Conservation (phyloP, 208 protist genomes). For the Leishmania amazonensis region DNA sequence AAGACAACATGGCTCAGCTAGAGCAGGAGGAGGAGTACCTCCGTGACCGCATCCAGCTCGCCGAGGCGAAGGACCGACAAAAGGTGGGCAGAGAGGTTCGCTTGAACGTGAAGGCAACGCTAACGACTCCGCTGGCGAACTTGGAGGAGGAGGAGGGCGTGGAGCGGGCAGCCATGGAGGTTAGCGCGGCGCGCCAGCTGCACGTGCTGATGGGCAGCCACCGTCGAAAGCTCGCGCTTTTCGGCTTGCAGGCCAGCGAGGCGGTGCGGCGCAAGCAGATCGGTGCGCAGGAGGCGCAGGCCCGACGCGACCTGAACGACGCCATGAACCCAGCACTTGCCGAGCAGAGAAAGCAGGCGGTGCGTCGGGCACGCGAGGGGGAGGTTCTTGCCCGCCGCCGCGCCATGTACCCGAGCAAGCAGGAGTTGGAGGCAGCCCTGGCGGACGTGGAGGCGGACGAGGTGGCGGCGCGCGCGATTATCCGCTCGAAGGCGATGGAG, state of each 20-base stretch:
- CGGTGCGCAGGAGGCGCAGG: constrained; percentile 42
- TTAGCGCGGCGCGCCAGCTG: constrained; percentile 64
- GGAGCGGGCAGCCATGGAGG: constrained; percentile 59
- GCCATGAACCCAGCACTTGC: constrained; percentile 47
- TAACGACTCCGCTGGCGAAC: constrained; percentile 15
- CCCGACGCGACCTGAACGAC: constrained; percentile 41
- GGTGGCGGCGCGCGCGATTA: constrained; percentile 48
- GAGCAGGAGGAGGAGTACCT: constrained; percentile 51
- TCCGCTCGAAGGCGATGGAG: constrained; percentile 62
- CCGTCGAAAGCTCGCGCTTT: constrained; percentile 43
- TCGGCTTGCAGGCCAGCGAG: constrained; percentile 47
- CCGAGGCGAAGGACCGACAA: constrained; percentile 52
- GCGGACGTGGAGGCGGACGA: constrained; percentile 54
- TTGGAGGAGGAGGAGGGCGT: constrained; percentile 65
- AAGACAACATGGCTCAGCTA: constrained; percentile 44
- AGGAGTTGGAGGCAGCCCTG: constrained; percentile 31
- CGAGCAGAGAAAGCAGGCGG: constrained; percentile 26
- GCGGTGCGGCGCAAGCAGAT: constrained; percentile 48
- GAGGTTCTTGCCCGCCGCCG: constrained; percentile 14
- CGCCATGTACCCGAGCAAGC: background rate
- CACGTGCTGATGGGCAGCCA: constrained; percentile 56
- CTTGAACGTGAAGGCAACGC: constrained; percentile 7
- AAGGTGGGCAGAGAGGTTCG: constrained; percentile 16
- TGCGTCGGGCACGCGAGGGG: constrained; percentile 30
- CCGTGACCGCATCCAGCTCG: constrained; percentile 47